Evolutionary conservation across 148 eudicot species (phyloP), one percentile per base, ranked within the genome.

Genomic region (Persicaria maculosa): DNA sequence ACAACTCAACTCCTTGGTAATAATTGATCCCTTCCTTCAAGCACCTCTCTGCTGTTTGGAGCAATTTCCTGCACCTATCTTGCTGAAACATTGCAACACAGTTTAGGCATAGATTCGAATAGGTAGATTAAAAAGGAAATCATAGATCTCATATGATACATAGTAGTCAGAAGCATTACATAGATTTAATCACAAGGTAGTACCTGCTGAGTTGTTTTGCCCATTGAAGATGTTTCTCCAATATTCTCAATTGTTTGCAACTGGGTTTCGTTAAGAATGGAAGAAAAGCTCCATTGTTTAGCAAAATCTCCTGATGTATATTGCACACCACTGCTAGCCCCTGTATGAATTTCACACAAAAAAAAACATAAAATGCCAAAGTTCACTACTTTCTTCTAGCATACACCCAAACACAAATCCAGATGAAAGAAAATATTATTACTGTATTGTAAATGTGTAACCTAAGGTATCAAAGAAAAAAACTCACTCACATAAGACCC

Each of bases 1-100:
- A 95, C 74, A 89, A 92, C 80, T 95, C 97, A 77, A 92, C 85
- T 58, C 94, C 97, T 83, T 83, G 70, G 73, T 83, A 82, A 84
- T 74, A 87, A 71, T 92, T 80, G 17, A 74, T 36, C 77, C 79
- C 89, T 72, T 84, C 97, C 48, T 81, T 77, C 76, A 92, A 85
- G 58, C 91, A 85, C 62, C 85, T 90, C 75, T 84, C 91, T 43
- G 94, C 97, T 68, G 85, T 59, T 83, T 88, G 87, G 65, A 90
- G 75, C 78, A 95, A 82, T 78, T 88, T 87, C 79, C 84, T 86
- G 91, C 96, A 89, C 85, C 86, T 90, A 70, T 84, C 85, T 77
- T 81, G 83, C 99, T 95, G 89, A 69, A 54, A 77, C 54, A 76
- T 45, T 50, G 40, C 14, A 22, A 20, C 17, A 65, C 47, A 40